Percentiles rank a stretch among this genome's conserved stretches.
Conservation (phyloP, 192 early-diverging fungal species). For the Backusella parvicylindrica region DNA sequence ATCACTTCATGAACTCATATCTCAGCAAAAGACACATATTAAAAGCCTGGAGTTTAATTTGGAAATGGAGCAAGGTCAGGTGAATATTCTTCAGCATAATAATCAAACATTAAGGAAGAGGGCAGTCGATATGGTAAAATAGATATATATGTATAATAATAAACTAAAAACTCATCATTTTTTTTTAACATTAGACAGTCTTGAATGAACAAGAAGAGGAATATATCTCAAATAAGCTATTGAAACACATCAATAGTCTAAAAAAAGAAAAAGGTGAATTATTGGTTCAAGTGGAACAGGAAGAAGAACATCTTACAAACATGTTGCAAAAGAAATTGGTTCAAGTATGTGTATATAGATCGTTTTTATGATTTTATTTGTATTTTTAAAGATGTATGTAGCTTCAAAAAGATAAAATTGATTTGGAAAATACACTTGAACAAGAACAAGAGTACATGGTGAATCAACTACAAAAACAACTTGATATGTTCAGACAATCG, state of each 20-base stretch:
- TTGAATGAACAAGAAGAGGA: conserved; percentile 68
- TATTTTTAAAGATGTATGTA: conserved; percentile 14
- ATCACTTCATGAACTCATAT: background rate
- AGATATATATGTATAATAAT: too few relatives aligned
- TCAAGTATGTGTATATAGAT: conserved; percentile 35
- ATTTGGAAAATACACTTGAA: conserved; percentile 86
- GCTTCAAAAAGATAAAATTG: conserved; percentile 86
- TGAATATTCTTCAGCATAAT: conserved; percentile 58
- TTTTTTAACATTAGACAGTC: conserved; percentile 32
- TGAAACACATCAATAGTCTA: conserved; percentile 68
- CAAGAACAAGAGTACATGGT: conserved; percentile 93
- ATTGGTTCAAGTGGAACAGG: conserved; percentile 72
- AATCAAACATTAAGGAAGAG: conserved; percentile 55
- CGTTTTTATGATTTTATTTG: background rate
- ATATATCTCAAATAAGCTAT: conserved; percentile 72
- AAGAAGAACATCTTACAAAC: conserved; percentile 81
- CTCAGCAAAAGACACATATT: conserved; percentile 36
- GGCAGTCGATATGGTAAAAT: conserved; percentile 55
- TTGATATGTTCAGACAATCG: conserved; percentile 49
- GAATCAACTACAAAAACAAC: conserved; percentile 81
- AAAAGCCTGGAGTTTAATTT: conserved; percentile 67
- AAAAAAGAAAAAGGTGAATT: conserved; percentile 81
- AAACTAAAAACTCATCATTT: too few relatives aligned
- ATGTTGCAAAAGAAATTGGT: conserved; percentile 71
- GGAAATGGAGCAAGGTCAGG: conserved; percentile 61